Percentiles rank a stretch among this genome's conserved stretches.
Evolutionary conservation across 2,329 filamentous ascomycete genomes (phyloP).

Genomic region (Nemania serpens): DNA sequence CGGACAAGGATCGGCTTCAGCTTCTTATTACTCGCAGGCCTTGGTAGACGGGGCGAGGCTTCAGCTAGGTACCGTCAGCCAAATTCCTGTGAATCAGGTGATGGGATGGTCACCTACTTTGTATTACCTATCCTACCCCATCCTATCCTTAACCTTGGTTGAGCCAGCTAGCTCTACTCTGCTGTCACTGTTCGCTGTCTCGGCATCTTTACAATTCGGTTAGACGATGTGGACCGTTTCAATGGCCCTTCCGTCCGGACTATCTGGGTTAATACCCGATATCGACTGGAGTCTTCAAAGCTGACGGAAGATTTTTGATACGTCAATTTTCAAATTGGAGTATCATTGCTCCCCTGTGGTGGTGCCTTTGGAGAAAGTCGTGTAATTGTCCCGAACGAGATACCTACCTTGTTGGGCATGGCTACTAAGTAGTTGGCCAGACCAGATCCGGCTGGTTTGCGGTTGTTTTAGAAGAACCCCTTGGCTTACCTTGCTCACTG

Average conservation of each 20-base stretch:
- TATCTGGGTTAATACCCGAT: background rate
- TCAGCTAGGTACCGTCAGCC: background rate
- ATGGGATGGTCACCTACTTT: background rate
- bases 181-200: background rate
- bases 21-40: background rate
- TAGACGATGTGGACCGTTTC: background rate
- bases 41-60: background rate
- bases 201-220: background rate
- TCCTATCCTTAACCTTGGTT: background rate
- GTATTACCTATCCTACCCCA: too few relatives aligned
- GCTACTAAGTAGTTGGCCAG: background rate
- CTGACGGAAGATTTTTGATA: constrained; percentile 2
- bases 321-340: background rate
- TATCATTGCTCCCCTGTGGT: background rate
- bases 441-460: background rate
- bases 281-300: background rate
- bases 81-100: background rate
- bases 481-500: background rate
- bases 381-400: background rate
- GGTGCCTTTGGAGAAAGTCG: background rate
- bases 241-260: background rate
- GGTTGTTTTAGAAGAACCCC: background rate
- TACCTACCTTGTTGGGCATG: background rate
- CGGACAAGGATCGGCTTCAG: background rate
- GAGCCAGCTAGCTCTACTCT: background rate